phyloP scores from a whole-genome alignment of 164 flowering plant species.

The Berberis thunbergii region DNA sequence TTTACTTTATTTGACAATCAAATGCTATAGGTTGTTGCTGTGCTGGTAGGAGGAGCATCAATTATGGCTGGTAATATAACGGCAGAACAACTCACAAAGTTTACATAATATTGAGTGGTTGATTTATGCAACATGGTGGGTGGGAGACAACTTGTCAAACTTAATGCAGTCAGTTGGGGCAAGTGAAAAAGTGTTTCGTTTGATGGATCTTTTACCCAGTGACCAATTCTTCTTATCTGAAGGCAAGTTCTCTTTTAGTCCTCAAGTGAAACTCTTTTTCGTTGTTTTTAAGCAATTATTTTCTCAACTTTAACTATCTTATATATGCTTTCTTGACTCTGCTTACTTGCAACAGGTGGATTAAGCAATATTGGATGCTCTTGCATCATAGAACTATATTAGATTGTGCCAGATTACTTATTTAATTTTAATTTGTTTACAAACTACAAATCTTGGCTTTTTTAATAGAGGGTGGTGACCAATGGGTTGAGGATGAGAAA shows the following conservation, averaged over 20 bases:
- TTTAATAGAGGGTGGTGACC: no score
- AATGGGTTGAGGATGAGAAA: no score
- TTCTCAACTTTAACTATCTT: not conserved
- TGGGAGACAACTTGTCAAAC: conserved; percentile 79
- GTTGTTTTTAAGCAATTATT: not conserved
- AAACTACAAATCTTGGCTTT: no score
- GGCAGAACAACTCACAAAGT: conserved; percentile 94
- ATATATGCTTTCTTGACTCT: no score
- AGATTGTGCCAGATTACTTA: no score
- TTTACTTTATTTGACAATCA: conserved; percentile 13
- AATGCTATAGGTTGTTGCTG: conserved; percentile 64
- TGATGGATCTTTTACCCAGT: conserved; percentile 82
- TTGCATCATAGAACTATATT: no score
- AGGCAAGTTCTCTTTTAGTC: conserved; percentile 37
- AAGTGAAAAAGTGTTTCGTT: conserved; percentile 90
- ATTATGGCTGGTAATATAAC: conserved; percentile 71
- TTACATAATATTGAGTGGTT: conserved; percentile 88
- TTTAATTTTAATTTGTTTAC: no score
- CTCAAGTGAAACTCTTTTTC: not conserved
- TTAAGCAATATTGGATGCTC: no score
- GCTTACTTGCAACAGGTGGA: no score
- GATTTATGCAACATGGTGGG: conserved; percentile 92
- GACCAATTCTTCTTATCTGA: conserved; percentile 48
- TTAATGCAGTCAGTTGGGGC: conserved; percentile 98
- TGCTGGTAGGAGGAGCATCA: conserved; percentile 77